Percentiles rank a stretch among this genome's conserved stretches.
phyloP scores from a whole-genome alignment of 139 green algal species.

The Chlamydomonas sp. region DNA sequence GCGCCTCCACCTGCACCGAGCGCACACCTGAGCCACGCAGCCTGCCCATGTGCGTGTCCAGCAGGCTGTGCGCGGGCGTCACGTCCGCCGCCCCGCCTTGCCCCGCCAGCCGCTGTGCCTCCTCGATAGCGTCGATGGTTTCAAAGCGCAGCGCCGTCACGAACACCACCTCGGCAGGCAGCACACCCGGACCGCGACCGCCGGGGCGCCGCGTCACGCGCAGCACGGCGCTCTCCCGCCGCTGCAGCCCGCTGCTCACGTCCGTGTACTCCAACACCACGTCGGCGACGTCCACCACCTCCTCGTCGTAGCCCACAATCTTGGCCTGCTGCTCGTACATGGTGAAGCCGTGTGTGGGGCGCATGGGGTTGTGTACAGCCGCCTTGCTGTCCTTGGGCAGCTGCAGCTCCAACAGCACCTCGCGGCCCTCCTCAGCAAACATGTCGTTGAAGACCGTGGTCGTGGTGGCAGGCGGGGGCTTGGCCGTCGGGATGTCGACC shows the following conservation, averaged over 20 bases:
- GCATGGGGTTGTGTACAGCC: too few relatives aligned
- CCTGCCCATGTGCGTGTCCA: background rate
- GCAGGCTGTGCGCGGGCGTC: background rate
- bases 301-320: background rate
- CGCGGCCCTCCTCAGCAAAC: conserved; percentile 58
- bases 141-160: conserved; percentile 43
- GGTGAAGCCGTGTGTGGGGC: too few relatives aligned
- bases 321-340: too few relatives aligned
- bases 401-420: conserved; percentile 48
- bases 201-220: background rate
- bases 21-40: background rate
- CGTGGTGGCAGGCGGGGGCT: too few relatives aligned
- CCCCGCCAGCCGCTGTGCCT: background rate
- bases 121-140: conserved; percentile 36
- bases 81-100: background rate
- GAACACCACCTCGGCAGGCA: conserved; percentile 31
- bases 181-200: background rate
- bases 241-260: background rate
- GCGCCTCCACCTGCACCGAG: background rate
- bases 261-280: conserved; percentile 23
- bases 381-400: conserved; percentile 21
- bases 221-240: background rate
- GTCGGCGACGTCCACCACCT: conserved; percentile 6
- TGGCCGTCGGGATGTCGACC: background rate
- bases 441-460: conserved; percentile 42